phyloP scores from a whole-genome alignment of 345 rosid genomes.

The Eucalyptus cloeziana region DNA sequence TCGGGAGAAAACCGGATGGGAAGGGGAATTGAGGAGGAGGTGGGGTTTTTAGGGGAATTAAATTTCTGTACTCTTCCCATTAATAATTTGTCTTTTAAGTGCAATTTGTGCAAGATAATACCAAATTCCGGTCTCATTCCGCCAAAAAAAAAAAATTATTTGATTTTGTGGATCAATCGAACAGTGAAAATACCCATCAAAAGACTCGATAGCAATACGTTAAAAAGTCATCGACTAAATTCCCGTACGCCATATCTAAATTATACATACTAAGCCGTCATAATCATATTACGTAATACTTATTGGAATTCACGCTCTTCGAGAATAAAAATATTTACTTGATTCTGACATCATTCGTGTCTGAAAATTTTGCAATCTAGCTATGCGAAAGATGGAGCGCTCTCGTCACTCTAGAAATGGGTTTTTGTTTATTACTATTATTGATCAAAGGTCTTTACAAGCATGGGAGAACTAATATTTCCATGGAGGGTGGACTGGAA shows the following conservation, averaged over 20 bases:
- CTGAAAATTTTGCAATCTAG: background rate
- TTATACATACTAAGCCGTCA: rapidly evolving
- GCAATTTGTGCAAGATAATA: background rate
- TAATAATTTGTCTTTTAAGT: background rate
- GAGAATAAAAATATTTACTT: background rate
- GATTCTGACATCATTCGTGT: rapidly evolving
- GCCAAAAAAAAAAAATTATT: rapidly evolving
- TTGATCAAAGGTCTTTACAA: background rate
- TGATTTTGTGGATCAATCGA: background rate
- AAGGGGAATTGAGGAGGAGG: background rate
- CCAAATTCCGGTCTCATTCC: background rate
- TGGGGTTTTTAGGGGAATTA: background rate
- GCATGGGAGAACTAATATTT: background rate
- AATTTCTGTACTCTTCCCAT: background rate
- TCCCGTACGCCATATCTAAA: rapidly evolving
- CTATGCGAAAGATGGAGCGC: background rate
- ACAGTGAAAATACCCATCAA: rapidly evolving
- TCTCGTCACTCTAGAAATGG: background rate
- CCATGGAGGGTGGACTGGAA: background rate
- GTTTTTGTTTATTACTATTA: background rate
- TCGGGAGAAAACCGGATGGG: slow-evolving; percentile 13
- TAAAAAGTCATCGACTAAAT: background rate
- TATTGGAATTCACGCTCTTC: background rate
- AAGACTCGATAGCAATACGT: rapidly evolving
- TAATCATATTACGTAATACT: too few species aligned